Base-by-base conservation (phyloP, 768 basidiomycete genomes). In the Lentinula detonsa region DNA sequence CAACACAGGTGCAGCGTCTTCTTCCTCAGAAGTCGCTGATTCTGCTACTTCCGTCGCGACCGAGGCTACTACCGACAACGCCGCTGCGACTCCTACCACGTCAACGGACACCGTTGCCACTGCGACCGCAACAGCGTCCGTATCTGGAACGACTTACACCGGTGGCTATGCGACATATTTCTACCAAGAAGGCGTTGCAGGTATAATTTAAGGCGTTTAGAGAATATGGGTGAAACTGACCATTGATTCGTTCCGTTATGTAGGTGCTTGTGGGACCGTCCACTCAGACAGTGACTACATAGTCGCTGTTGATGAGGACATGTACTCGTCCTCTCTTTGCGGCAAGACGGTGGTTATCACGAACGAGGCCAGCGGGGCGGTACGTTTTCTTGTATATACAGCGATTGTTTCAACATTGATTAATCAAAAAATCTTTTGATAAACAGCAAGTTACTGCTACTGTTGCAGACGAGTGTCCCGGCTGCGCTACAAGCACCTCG, bases 101-200 rank as follows among this genome's bases (percentile, higher is more conserved):
- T 45, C 43, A 7, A 45, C 43, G n/a, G 43, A 45, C n/a, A 48
- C 21, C 5, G 4, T 18, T 48, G 46, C 46, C 6, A 16, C 45
- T 46, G 18, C 45, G 6, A 48, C 46, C 9, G 9, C 46, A 2
- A 23, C 46, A 18, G 10, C 46, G 4, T 48, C 46, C 21, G 16
- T n/a, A 4, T 48, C 46, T 23, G 46, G 46, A n/a, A 48, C 46
- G 18, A 48, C 18, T 23, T 48, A 48, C 21, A 68, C 68, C 43
- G 74, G 77, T 66, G 85, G 83, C 73, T 63, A 75, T 62, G 86
- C 82, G 37, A 88, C 87, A 2, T 88, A 72, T 71, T 93, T 80
- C 78, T 82, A 78, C 73, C 91, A 92, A 77, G 74, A 82, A 51
- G 88, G 88, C 49, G 77, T 77, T 46, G 77, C 90, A 5, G 95